A percentile compares a stretch with the other conserved stretches of the same genome.
phyloP scores from a whole-genome alignment of 2,329 filamentous ascomycete genomes.

The Claviceps sp. region DNA sequence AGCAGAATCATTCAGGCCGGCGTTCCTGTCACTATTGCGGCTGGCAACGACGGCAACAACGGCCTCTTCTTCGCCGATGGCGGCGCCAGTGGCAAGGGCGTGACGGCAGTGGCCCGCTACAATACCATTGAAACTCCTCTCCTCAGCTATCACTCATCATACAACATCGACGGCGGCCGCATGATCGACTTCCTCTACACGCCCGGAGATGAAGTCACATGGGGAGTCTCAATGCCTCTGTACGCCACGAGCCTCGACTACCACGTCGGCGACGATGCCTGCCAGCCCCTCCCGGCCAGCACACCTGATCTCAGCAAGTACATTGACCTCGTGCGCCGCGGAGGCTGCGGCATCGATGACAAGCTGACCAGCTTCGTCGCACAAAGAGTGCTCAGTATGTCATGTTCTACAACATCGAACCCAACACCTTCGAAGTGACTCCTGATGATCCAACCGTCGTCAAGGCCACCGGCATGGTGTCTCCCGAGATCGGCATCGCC shows the following conservation, averaged over 20 bases:
- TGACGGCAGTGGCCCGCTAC: slow-evolving; percentile 30
- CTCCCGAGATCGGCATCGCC: slow-evolving; percentile 28
- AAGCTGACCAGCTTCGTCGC: not conserved
- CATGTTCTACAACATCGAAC: slow-evolving; percentile 44
- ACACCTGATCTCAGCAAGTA: slow-evolving; percentile 37
- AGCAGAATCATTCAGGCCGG: slow-evolving; percentile 29
- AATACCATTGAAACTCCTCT: slow-evolving; percentile 24
- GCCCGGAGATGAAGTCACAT: not conserved
- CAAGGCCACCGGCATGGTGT: slow-evolving; percentile 14
- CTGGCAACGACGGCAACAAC: slow-evolving; percentile 28
- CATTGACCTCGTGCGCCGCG: slow-evolving; percentile 39
- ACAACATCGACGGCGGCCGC: slow-evolving; percentile 15
- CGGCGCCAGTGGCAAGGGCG: slow-evolving; percentile 26
- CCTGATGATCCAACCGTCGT: slow-evolving; percentile 16
- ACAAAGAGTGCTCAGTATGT: slow-evolving; percentile 44
- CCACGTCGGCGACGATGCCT: slow-evolving; percentile 20
- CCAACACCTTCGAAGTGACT: slow-evolving; percentile 14
- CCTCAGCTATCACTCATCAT: slow-evolving; percentile 23
- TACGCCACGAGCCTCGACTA: slow-evolving; percentile 20
- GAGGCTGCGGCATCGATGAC: not conserved
- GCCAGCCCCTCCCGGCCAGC: slow-evolving; percentile 23
- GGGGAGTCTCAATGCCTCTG: slow-evolving; percentile 11
- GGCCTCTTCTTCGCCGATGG: slow-evolving; percentile 27
- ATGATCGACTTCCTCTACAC: not conserved
- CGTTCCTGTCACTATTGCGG: slow-evolving; percentile 26